Evolutionary conservation across 352 stramenopile genomes (phyloP).

Genomic region (Thalassiosira livingstoniorum): DNA sequence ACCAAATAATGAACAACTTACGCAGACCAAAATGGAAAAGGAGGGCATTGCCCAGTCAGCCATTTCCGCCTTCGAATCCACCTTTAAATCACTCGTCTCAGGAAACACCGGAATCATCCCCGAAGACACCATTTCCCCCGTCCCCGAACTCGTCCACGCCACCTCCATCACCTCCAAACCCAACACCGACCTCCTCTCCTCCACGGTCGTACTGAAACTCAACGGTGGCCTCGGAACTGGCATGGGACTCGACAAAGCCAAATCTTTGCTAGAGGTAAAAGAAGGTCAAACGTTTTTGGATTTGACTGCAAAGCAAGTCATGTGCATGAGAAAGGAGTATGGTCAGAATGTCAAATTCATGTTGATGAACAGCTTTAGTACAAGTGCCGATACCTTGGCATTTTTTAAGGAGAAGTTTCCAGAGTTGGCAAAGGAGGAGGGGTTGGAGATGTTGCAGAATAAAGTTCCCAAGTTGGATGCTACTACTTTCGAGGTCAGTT

Average conservation of each 20-base stretch:
- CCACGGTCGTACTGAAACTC: conserved; percentile 98
- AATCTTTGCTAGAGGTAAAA: conserved; percentile 85
- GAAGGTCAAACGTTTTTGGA: conserved; percentile 98
- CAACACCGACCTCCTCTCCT: conserved; percentile 90
- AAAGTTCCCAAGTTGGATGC: conserved; percentile 97
- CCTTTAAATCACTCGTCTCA: conserved; percentile 93
- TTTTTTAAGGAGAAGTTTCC: conserved; percentile 99
- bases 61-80: conserved; percentile 98
- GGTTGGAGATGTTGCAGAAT: conserved; percentile 98
- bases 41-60: conserved; percentile 94
- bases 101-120: conserved; percentile 96
- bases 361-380: conserved; percentile 99
- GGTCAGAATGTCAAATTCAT: conserved; percentile 98
- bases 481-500: conserved; percentile 82
- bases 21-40: conserved; percentile 95
- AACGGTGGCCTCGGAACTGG: conserved; percentile 99
- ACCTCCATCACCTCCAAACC: conserved; percentile 68
- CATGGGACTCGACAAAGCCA: conserved; percentile 95
- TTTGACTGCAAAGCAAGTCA: conserved; percentile 98
- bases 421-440: conserved; percentile 92
- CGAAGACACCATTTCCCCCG: conserved; percentile 92
- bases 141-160: conserved; percentile 79
- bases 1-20: not conserved
- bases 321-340: conserved; percentile 93
- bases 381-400: conserved; percentile 96